Conservation (phyloP, 257 asterid genomes). For the Ocimum tenuiflorum region DNA sequence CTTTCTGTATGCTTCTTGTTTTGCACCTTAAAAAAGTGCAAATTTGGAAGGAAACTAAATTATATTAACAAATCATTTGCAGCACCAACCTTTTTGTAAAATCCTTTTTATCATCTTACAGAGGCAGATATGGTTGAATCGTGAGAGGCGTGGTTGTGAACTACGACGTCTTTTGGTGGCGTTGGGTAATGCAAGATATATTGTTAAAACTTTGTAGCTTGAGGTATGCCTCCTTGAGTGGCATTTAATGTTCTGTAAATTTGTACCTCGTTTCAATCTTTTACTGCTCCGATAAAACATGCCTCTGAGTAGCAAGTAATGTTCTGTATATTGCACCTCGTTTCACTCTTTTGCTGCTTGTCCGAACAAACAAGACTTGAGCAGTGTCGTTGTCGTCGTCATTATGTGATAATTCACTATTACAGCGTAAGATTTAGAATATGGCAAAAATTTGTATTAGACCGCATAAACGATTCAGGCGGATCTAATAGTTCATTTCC, state of each 20-base stretch:
- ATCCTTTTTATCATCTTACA: constrained; percentile 17
- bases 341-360: constrained; percentile 4
- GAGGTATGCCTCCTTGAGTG: too few species aligned
- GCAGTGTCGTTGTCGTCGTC: background rate
- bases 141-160: background rate
- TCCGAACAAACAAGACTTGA: constrained; percentile 2
- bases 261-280: too few species aligned
- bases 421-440: background rate
- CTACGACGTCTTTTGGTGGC: background rate
- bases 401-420: background rate
- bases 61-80: too few species aligned
- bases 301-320: too few species aligned
- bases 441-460: too few species aligned
- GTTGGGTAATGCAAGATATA: background rate
- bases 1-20: background rate
- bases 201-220: background rate
- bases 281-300: too few species aligned
- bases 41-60: too few species aligned
- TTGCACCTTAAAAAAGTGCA: background rate
- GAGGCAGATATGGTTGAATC: constrained; percentile 36
- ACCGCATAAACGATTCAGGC: too few species aligned
- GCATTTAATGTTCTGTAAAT: too few species aligned
- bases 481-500: too few species aligned
- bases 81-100: background rate
- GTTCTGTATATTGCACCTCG: background rate